phyloP scores from a whole-genome alignment of 106 monocot genomes.

The Cymbidium sinense region DNA sequence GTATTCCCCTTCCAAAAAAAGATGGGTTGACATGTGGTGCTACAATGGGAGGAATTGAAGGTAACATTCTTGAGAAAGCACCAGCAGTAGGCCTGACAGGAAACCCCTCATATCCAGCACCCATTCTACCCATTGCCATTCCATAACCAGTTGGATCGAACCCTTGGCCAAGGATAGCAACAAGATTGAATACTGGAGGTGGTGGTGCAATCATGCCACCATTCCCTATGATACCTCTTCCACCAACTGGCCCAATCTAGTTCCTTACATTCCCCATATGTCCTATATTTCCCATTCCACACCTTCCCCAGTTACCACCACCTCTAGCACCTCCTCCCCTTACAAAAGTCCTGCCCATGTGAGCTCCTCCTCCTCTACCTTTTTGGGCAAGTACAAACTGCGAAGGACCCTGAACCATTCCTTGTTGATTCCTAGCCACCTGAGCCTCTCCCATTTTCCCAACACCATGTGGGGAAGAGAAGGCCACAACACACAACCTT shows the following conservation, averaged over 20 bases:
- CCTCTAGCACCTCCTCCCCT: slow-evolving; percentile 19
- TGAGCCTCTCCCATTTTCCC: slow-evolving; percentile 59
- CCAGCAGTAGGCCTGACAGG: slow-evolving; percentile 52
- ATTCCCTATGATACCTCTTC: slow-evolving; percentile 81
- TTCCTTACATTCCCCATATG: slow-evolving; percentile 66
- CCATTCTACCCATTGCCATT: slow-evolving; percentile 75
- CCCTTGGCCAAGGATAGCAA: slow-evolving; percentile 60
- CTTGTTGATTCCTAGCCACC: slow-evolving; percentile 42
- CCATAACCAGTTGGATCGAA: slow-evolving; percentile 82
- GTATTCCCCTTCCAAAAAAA: slow-evolving; percentile 82
- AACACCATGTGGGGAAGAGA: slow-evolving; percentile 47
- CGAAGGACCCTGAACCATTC: slow-evolving; percentile 13
- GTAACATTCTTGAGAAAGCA: slow-evolving; percentile 73
- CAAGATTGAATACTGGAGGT: slow-evolving; percentile 58
- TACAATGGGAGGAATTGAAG: slow-evolving; percentile 72
- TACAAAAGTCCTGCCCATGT: slow-evolving; percentile 15
- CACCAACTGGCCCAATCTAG: slow-evolving; percentile 52
- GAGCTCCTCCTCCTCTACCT: slow-evolving; percentile 23
- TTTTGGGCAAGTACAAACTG: slow-evolving; percentile 1
- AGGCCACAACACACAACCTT: slow-evolving; percentile 63
- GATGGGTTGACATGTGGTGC: slow-evolving; percentile 88
- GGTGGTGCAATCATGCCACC: slow-evolving; percentile 64
- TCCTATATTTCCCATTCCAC: slow-evolving; percentile 49
- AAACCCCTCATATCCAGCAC: slow-evolving; percentile 64
- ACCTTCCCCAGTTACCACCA: slow-evolving; percentile 27